These are phyloP conservation scores for Polyporus arcularius DNA, from an alignment of 768 basidiomycete genomes.

Conservation along the genomic window DNA sequence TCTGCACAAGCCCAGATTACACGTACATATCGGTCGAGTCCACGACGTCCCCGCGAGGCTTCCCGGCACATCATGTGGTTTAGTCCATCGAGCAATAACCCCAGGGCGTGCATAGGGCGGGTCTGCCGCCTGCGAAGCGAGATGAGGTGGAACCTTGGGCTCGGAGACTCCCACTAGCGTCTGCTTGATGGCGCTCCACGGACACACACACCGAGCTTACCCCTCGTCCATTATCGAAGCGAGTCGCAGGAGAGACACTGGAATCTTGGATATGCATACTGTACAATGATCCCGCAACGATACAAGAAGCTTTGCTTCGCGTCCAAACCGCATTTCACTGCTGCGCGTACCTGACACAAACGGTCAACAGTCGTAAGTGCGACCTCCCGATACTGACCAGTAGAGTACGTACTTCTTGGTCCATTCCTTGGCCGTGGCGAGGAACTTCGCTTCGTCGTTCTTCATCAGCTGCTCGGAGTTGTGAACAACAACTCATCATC, in stretches of 20 bases:
- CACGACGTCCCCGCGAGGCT: not conserved
- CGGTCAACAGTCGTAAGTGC: not conserved
- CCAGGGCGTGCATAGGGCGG: too few relatives aligned
- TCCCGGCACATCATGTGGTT: not conserved
- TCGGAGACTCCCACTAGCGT: too few relatives aligned
- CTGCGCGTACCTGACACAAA: constrained; percentile 6
- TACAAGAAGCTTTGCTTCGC: not conserved
- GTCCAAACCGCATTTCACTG: not conserved
- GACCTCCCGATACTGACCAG: too few relatives aligned
- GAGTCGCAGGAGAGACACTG: too few relatives aligned
- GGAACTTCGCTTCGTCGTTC: constrained; percentile 74
- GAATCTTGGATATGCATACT: not conserved
- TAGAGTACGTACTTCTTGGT: constrained; percentile 68
- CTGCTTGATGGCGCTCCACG: too few relatives aligned
- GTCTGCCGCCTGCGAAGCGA: too few relatives aligned
- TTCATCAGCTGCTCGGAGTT: constrained; percentile 58
- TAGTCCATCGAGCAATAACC: too few relatives aligned
- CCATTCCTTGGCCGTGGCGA: constrained; percentile 77
- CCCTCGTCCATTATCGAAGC: too few relatives aligned
- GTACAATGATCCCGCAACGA: not conserved
- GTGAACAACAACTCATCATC: not conserved
- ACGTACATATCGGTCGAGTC: not conserved
- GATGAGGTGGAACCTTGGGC: too few relatives aligned
- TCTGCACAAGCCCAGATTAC: not conserved
- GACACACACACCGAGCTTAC: too few relatives aligned